phyloP scores from a whole-genome alignment of 2,329 filamentous ascomycete genomes.

The Ceratocystis variospora region DNA sequence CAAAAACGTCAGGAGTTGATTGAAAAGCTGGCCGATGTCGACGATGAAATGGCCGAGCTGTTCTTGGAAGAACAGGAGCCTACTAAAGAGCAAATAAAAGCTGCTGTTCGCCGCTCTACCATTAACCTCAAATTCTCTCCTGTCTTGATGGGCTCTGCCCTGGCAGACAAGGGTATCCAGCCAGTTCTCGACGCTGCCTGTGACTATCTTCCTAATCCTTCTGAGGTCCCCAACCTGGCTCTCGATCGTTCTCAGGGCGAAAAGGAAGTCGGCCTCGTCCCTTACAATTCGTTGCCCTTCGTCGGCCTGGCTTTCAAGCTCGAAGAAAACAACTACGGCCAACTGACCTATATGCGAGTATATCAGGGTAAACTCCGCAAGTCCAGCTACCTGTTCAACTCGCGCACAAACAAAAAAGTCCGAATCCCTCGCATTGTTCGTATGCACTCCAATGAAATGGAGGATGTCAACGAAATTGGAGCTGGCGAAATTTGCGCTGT shows the following conservation, averaged over 20 bases:
- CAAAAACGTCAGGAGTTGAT: slow-evolving; percentile 78
- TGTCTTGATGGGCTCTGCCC: slow-evolving; percentile 89
- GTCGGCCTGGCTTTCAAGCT: slow-evolving; percentile 96
- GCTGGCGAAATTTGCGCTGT: slow-evolving; percentile 97
- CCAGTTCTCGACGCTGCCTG: slow-evolving; percentile 94
- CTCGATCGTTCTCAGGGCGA: slow-evolving; percentile 72
- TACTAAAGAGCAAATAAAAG: slow-evolving; percentile 70
- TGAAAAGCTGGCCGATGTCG: slow-evolving; percentile 90
- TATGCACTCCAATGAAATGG: slow-evolving; percentile 99
- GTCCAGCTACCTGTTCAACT: slow-evolving; percentile 84
- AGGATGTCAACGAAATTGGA: slow-evolving; percentile 82
- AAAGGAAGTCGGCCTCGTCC: slow-evolving; percentile 69
- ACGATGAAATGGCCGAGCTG: slow-evolving; percentile 92
- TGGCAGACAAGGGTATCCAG: slow-evolving; percentile 89
- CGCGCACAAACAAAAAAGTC: slow-evolving; percentile 86
- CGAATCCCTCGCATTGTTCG: slow-evolving; percentile 94
- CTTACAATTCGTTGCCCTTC: slow-evolving; percentile 87
- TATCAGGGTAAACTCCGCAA: slow-evolving; percentile 89
- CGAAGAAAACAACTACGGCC: slow-evolving; percentile 96
- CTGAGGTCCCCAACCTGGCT: slow-evolving; percentile 77
- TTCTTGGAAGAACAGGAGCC: slow-evolving; percentile 81
- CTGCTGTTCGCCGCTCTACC: slow-evolving; percentile 82
- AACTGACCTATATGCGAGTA: slow-evolving; percentile 95
- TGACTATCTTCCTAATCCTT: slow-evolving; percentile 87
- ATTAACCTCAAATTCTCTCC: slow-evolving; percentile 80